Conservation (phyloP, 345 rosid genomes). For the Raphanus raphanistrum region DNA sequence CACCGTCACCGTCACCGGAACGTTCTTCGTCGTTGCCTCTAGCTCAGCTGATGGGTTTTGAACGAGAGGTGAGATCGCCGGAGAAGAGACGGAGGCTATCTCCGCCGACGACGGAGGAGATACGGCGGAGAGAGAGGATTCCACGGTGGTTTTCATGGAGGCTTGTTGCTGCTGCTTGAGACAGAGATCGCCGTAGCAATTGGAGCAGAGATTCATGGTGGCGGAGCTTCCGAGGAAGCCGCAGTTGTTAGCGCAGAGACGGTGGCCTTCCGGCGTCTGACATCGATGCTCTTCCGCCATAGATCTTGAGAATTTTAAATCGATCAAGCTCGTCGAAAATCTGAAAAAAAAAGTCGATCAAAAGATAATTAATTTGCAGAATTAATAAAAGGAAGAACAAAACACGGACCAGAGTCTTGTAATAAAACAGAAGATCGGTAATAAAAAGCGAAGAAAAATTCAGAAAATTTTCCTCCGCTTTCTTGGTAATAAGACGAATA, state of each 20-base stretch:
- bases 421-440: not conserved
- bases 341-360: conserved; percentile 4
- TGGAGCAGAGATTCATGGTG: conserved; percentile 58
- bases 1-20: conserved; percentile 3
- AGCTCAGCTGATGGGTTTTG: conserved; percentile 33
- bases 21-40: not conserved
- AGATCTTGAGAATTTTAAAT: conserved; percentile 3
- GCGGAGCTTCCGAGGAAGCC: conserved; percentile 57
- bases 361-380: not conserved
- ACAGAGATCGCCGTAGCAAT: conserved; percentile 49
- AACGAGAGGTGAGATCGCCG: conserved; percentile 25
- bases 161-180: conserved; percentile 47
- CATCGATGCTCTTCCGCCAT: conserved; percentile 65
- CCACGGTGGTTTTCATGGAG: conserved; percentile 44
- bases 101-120: conserved; percentile 39
- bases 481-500: conserved; percentile 32
- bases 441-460: conserved; percentile 12
- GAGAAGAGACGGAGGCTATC: conserved; percentile 41
- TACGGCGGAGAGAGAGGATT: conserved; percentile 41
- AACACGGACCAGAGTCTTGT: conserved; percentile 19
- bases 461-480: conserved; percentile 27
- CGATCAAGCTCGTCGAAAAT: conserved; percentile 8
- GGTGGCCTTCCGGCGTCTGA: conserved; percentile 55
- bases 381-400: not conserved
- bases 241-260: conserved; percentile 56